Evolutionary conservation across 148 eudicot genomes (phyloP).

Genomic region (Beta vulgaris): DNA sequence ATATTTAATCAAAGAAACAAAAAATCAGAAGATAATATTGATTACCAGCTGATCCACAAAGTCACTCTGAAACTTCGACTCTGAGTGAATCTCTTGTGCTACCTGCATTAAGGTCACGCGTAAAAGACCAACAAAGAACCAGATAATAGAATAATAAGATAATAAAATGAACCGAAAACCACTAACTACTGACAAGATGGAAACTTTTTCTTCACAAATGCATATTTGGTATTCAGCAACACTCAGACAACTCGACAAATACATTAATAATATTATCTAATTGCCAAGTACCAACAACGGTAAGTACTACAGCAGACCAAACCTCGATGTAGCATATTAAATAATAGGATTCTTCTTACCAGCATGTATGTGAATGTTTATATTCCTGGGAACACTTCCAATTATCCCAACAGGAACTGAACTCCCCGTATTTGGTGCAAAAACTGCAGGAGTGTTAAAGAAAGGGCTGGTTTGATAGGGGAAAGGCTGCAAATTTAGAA

Average conservation of each 20-base stretch:
- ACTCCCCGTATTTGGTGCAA: constrained; percentile 43
- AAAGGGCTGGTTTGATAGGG: constrained; percentile 78
- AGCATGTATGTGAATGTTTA: constrained; percentile 91
- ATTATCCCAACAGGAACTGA: constrained; percentile 60
- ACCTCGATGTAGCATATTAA: neutral
- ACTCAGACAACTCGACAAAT: neutral
- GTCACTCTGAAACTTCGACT: constrained; percentile 75
- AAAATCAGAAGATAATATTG: neutral
- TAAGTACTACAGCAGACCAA: neutral
- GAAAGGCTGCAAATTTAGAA: constrained; percentile 64
- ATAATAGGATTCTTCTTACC: constrained; percentile 43
- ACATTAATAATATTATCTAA: neutral
- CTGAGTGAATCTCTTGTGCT: constrained; percentile 70
- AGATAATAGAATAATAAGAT: neutral
- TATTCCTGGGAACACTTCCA: constrained; percentile 67
- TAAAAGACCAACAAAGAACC: constrained; percentile 7
- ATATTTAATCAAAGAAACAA: neutral
- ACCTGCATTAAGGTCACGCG: constrained; percentile 46
- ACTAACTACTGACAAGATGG: neutral
- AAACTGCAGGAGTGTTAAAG: constrained; percentile 48
- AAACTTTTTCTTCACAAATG: neutral
- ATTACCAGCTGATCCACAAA: constrained; percentile 81
- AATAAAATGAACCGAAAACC: neutral
- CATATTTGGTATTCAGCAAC: neutral
- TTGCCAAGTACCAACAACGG: neutral